phyloP scores from a whole-genome alignment of 2,329 filamentous ascomycete genomes.

The Phialophora tarda region DNA sequence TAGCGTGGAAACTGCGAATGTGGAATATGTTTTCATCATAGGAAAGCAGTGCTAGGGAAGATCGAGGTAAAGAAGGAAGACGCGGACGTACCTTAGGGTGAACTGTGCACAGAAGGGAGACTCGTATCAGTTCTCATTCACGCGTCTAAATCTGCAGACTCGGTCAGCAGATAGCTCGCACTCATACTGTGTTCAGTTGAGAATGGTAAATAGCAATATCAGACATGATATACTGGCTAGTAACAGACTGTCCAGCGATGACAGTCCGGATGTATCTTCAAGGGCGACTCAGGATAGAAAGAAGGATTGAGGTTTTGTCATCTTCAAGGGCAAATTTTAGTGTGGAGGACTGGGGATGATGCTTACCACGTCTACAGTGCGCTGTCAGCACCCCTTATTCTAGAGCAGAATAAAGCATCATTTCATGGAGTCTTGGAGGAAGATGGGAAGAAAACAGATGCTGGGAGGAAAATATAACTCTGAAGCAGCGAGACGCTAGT shows the following conservation, averaged over 20 bases:
- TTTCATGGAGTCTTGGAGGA: not conserved
- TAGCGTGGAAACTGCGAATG: conserved; percentile 69
- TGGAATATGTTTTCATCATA: conserved; percentile 61
- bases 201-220: conserved; percentile 48
- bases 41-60: conserved; percentile 30
- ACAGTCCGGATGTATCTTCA: conserved; percentile 67
- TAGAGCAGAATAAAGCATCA: not conserved
- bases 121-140: not conserved
- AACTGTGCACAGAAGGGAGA: not conserved
- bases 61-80: not conserved
- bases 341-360: not conserved
- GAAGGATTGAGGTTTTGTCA: conserved; percentile 61
- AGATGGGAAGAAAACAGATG: not conserved
- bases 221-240: conserved; percentile 75
- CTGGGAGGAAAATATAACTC: conserved; percentile 1
- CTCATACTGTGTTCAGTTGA: not conserved
- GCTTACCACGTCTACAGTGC: conserved; percentile 13
- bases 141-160: conserved; percentile 2
- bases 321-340: conserved; percentile 51
- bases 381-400: not conserved
- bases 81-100: conserved; percentile 21
- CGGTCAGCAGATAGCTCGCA: conserved; percentile 22
- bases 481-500: conserved; percentile 17
- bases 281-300: conserved; percentile 70
- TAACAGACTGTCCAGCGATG: conserved; percentile 70